Evolutionary conservation across 495 filamentous ascomycete species (phyloP), one percentile per base, ranked within the genome.

Genomic region (Emericellopsis terricola): DNA sequence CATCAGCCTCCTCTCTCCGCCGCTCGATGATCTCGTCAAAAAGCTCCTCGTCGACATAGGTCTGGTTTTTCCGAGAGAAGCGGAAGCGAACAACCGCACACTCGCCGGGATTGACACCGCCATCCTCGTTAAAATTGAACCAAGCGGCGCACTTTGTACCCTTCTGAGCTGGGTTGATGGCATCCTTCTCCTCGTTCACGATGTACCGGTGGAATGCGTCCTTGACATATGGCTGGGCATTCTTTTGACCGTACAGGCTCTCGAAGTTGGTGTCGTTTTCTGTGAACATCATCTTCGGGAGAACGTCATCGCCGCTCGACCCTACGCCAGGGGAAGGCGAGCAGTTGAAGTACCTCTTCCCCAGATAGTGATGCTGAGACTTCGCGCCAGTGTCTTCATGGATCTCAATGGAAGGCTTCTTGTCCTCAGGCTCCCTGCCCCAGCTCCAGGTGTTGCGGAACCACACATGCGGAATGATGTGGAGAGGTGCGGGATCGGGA

Each of bases 401-500:
- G 41, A 71, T 59, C 11, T 66, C 63, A 38, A 94, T 78, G 6
- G 60, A 68, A 0, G 87, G 87, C 57, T 85, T 93, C 38, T 73
- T 76, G 11, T 75, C 60, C 16, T 60, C 51, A 9, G 70, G 50
- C 43, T 91, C 78, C 27, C 76, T 66, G 15, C 81, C 84, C 86
- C 86, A 96, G 13, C 76, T 63, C 87, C 87, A 96, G 8, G 86
- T 94, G 49, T 96, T 96, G 19, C 87, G 69, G 59, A 94, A 96
- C 85, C 86, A 94, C 14, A 93, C 73, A 37, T 94, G 87, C 7
- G 87, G 87, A 34, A 96, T 60, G 41, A 96, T 93, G 53, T 96
- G 87, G 40, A 96, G 56, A 19, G 79, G 82, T 26, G 87, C 86
- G 3, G 81, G 73, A 26, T 92, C 85, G 3, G 86, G 80, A 7